phyloP scores from a whole-genome alignment of 345 rosid species.

The Gossypium turneri region DNA sequence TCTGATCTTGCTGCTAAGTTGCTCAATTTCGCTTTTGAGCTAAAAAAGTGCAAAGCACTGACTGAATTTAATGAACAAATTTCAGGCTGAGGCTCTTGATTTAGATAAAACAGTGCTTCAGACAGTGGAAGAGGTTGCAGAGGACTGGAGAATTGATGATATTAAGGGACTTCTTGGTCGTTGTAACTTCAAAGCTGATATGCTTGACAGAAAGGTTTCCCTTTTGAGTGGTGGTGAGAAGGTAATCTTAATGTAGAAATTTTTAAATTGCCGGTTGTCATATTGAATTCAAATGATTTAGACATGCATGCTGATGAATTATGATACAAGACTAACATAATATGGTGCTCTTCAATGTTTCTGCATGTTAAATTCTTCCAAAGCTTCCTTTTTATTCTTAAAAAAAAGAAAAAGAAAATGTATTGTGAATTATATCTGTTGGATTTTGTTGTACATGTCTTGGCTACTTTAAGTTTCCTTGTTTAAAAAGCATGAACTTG shows the following conservation, averaged over 20 bases:
- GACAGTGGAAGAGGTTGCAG: constrained; percentile 84
- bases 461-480: background rate
- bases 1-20: constrained; percentile 5
- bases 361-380: background rate
- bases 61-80: constrained; percentile 16
- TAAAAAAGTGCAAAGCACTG: background rate
- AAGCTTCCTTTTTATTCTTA: background rate
- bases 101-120: constrained; percentile 81
- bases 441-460: background rate
- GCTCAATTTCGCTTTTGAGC: background rate
- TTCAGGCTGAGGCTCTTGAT: constrained; percentile 92
- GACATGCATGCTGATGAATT: background rate
- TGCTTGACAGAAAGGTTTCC: constrained; percentile 89
- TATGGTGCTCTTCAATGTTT: background rate
- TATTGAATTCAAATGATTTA: no score
- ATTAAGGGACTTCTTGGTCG: constrained; percentile 96
- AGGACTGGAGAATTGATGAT: constrained; percentile 93
- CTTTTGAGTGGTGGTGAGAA: constrained; percentile 97
- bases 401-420: no score
- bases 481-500: constrained; percentile 4
- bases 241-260: constrained; percentile 27
- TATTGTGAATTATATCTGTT: background rate
- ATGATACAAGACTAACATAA: background rate
- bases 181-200: constrained; percentile 92
- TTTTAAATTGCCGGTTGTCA: no score